These are phyloP conservation scores for Blastocladiella emersonii DNA, from an alignment of 371 early-diverging fungal species.

Conservation along the genomic window DNA sequence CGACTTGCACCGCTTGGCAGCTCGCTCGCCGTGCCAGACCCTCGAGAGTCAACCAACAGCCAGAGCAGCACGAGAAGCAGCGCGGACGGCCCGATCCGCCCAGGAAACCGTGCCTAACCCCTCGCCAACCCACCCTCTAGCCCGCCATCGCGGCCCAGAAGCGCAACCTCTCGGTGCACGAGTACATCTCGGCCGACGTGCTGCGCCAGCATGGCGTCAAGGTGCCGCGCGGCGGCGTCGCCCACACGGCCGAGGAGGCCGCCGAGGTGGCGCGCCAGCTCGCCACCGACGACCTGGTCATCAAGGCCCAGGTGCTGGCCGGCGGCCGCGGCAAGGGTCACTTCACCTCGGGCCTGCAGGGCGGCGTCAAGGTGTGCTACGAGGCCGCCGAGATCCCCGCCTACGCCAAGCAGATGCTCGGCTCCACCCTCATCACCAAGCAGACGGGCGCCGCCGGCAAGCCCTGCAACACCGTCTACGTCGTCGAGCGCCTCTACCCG, in stretches of 20 bases:
- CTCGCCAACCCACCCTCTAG: not conserved
- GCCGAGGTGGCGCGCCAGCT: constrained; percentile 67
- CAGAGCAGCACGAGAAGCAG: no score
- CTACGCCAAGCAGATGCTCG: constrained; percentile 90
- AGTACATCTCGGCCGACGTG: constrained; percentile 85
- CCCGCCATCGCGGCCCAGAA: constrained; percentile 2
- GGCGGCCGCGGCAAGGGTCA: constrained; percentile 98
- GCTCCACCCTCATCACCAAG: constrained; percentile 91
- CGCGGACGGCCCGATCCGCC: no score
- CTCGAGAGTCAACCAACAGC: no score
- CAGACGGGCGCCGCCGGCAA: constrained; percentile 94
- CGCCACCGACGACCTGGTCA: constrained; percentile 72
- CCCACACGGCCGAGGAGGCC: constrained; percentile 78
- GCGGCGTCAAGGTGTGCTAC: constrained; percentile 66
- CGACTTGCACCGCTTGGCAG: no score
- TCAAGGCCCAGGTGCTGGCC: constrained; percentile 97
- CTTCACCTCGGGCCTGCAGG: constrained; percentile 87
- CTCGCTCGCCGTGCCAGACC: no score
- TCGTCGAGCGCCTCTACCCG: constrained; percentile 89
- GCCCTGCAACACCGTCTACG: constrained; percentile 82
- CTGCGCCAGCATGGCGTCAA: constrained; percentile 83
- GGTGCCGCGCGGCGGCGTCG: constrained; percentile 78
- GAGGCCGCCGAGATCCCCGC: constrained; percentile 75
- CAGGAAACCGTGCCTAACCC: no score
- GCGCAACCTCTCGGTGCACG: constrained; percentile 91